These are phyloP conservation scores for Boletus edulis DNA, from an alignment of 768 basidiomycete genomes.

Conservation along the genomic window DNA sequence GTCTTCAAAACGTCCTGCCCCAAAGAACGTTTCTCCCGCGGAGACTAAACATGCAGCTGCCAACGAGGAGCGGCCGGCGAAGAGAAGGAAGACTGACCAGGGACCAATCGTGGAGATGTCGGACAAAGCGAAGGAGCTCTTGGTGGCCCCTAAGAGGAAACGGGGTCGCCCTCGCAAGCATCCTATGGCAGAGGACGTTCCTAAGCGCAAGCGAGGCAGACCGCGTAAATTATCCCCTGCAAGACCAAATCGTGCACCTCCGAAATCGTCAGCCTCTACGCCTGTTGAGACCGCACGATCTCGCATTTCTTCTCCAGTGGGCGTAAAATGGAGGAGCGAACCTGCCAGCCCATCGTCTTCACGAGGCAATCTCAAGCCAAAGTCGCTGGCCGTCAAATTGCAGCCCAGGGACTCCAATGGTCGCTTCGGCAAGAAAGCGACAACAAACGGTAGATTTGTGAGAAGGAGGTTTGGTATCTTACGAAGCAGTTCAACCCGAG, in stretches of 20 bases:
- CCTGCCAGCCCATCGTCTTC: constrained; percentile 23
- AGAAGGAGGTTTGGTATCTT: constrained; percentile 32
- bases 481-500: constrained; percentile 32
- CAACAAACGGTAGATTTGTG: constrained; percentile 43
- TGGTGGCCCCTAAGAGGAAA: constrained; percentile 31
- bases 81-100: constrained; percentile 49
- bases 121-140: constrained; percentile 33
- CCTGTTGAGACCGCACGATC: constrained; percentile 11
- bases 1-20: constrained; percentile 47
- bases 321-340: constrained; percentile 23
- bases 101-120: constrained; percentile 30
- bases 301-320: constrained; percentile 17
- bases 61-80: constrained; percentile 41
- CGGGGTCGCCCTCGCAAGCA: constrained; percentile 36
- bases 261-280: constrained; percentile 8
- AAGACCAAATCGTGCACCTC: constrained; percentile 7
- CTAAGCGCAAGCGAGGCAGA: constrained; percentile 36
- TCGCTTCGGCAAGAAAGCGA: constrained; percentile 62
- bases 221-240: constrained; percentile 30
- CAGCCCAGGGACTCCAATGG: constrained; percentile 67
- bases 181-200: constrained; percentile 28
- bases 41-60: constrained; percentile 55
- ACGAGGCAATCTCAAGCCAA: constrained; percentile 32
- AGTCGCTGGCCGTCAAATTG: constrained; percentile 42
- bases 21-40: constrained; percentile 46